Conservation (phyloP, 2,329 filamentous ascomycete species). For the Zopfia rhizophila region DNA sequence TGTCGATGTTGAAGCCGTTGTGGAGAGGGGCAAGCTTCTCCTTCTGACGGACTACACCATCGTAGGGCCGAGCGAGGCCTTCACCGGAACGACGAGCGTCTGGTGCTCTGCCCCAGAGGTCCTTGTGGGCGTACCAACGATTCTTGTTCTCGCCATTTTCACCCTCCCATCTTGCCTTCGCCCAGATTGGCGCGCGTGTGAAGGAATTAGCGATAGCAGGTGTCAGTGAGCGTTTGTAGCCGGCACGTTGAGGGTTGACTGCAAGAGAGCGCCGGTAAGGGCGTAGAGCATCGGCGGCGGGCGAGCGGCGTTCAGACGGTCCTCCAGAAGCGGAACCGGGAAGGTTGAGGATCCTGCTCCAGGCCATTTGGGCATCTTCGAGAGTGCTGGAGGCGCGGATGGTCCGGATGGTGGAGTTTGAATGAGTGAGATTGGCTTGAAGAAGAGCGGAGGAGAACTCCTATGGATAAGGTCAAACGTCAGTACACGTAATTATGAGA, state of each 20-base stretch:
- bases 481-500: no score
- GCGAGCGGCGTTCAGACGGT: background rate
- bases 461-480: background rate
- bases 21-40: no score
- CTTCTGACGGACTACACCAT: no score
- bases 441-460: slow-evolving; percentile 43
- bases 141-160: background rate
- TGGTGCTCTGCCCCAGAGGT: slow-evolving; percentile 35
- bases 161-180: background rate
- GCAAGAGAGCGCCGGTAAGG: no score
- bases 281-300: background rate
- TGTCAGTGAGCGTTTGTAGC: no score
- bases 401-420: slow-evolving; percentile 44
- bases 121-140: slow-evolving; percentile 37
- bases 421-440: slow-evolving; percentile 34
- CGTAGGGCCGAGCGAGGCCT: no score
- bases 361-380: slow-evolving; percentile 43
- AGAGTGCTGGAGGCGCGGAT: slow-evolving; percentile 46
- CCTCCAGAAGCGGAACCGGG: slow-evolving; percentile 27
- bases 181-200: background rate
- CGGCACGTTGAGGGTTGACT: no score
- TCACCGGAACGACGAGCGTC: no score
- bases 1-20: no score
- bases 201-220: background rate
- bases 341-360: slow-evolving; percentile 44